These are phyloP conservation scores for Nemania serpens DNA, from an alignment of 2,329 filamentous ascomycete genomes.

Conservation along the genomic window DNA sequence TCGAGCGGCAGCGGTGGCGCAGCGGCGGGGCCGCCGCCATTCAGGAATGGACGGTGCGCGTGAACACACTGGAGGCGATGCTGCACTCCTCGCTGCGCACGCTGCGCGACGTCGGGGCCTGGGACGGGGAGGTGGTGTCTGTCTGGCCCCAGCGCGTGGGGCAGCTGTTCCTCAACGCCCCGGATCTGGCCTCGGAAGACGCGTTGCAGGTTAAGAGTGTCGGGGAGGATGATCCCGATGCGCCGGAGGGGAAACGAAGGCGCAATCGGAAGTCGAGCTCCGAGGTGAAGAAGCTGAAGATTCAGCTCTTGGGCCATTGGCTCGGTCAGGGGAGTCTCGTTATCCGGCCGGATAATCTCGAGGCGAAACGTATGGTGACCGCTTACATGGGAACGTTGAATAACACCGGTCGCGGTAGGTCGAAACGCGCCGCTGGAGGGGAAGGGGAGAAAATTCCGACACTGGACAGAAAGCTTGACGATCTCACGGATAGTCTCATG, in stretches of 20 bases:
- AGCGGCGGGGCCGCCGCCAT: constrained; percentile 67
- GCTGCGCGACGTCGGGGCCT: constrained; percentile 50
- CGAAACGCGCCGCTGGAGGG: constrained; percentile 21
- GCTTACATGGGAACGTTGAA: constrained; percentile 14
- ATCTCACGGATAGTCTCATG: constrained; percentile 78
- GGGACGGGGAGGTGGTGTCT: constrained; percentile 52
- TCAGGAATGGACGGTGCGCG: constrained; percentile 80
- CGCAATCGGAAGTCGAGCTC: constrained; percentile 40
- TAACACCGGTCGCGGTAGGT: background rate
- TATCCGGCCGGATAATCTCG: constrained; percentile 21
- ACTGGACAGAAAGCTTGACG: constrained; percentile 67
- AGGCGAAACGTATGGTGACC: constrained; percentile 20
- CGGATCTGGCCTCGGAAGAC: background rate
- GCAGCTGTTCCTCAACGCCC: constrained; percentile 20
- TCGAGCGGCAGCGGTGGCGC: constrained; percentile 66
- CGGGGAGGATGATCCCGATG: too few relatives aligned
- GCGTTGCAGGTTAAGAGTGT: constrained; percentile 1
- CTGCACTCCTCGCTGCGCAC: constrained; percentile 71
- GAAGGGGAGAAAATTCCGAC: constrained; percentile 27
- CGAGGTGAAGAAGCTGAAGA: constrained; percentile 63
- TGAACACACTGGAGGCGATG: constrained; percentile 84
- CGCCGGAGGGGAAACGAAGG: constrained; percentile 29
- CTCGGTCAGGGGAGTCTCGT: constrained; percentile 42
- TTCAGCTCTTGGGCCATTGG: constrained; percentile 64
- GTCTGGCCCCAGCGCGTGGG: constrained; percentile 43